Conservation (phyloP, 345 rosid genomes). For the Eucalyptus pumila region DNA sequence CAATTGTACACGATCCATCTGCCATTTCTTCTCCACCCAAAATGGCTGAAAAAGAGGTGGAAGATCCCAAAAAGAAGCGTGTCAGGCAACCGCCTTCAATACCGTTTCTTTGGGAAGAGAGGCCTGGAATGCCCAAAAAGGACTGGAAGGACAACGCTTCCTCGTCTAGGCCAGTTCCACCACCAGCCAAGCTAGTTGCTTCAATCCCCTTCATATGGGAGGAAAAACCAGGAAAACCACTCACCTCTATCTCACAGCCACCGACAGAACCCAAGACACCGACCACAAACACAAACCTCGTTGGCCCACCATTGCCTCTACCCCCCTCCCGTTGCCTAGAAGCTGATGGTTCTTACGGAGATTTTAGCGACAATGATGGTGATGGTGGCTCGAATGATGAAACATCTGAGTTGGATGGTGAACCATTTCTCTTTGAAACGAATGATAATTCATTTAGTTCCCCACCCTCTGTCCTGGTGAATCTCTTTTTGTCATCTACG, state of each 20-base stretch:
- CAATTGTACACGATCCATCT: not conserved
- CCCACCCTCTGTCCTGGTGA: slow-evolving; percentile 33
- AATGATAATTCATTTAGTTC: slow-evolving; percentile 43
- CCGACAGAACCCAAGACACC: not conserved
- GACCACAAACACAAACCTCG: not conserved
- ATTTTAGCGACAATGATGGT: not conserved
- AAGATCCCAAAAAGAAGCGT: slow-evolving; percentile 9
- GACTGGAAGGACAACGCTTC: slow-evolving; percentile 47
- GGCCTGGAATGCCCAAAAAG: slow-evolving; percentile 66
- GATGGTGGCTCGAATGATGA: not conserved
- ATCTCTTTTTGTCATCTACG: slow-evolving; percentile 8
- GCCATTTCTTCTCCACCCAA: not conserved
- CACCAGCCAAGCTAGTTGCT: slow-evolving; percentile 24
- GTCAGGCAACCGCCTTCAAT: slow-evolving; percentile 57
- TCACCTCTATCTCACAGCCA: not conserved
- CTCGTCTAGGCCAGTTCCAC: slow-evolving; percentile 7
- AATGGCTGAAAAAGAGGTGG: slow-evolving; percentile 16
- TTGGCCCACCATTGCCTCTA: not conserved
- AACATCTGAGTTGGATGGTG: slow-evolving; percentile 6
- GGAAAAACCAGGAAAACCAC: slow-evolving; percentile 6
- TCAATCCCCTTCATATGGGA: slow-evolving; percentile 10
- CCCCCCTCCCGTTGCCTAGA: not conserved
- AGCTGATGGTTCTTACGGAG: not conserved
- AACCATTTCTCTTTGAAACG: slow-evolving; percentile 23
- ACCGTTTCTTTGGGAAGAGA: slow-evolving; percentile 82